Percentiles rank a stretch among this genome's conserved stretches.
These are phyloP conservation scores for Ganoderma lucidum DNA, from an alignment of 1,284 basidiomycete genomes.

Conservation along the genomic window DNA sequence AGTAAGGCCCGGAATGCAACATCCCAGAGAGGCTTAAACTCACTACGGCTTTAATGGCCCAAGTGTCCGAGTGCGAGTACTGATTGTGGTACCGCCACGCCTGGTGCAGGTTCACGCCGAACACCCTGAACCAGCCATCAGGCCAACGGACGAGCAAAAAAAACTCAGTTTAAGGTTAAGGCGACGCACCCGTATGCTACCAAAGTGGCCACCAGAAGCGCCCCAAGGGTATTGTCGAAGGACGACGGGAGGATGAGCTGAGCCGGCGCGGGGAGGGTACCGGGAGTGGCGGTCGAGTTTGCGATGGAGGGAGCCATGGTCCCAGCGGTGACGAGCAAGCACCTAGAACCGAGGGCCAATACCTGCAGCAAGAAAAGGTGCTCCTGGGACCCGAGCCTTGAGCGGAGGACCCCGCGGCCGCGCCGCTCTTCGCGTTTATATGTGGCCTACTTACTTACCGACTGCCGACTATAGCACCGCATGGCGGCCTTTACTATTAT, in stretches of 20 bases:
- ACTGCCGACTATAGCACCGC: too few species aligned
- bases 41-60: background rate
- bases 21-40: background rate
- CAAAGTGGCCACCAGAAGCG: background rate
- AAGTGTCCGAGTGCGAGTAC: background rate
- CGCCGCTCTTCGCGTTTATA: background rate
- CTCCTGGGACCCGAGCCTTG: too few species aligned
- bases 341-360: background rate
- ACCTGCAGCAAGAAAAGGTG: too few species aligned
- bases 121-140: background rate
- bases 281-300: background rate
- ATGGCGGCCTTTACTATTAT: background rate
- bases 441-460: too few species aligned
- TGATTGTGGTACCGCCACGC: background rate
- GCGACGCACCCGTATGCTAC: background rate
- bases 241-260: background rate
- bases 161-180: background rate
- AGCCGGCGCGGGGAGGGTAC: background rate
- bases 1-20: too few species aligned
- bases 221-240: background rate
- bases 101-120: background rate
- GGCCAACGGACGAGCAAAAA: background rate
- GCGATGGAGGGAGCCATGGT: background rate
- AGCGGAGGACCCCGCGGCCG: background rate
- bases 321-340: background rate